Evolutionary conservation across 805 yeast genomes (phyloP).

Genomic region (Kuraishia piskuri): DNA sequence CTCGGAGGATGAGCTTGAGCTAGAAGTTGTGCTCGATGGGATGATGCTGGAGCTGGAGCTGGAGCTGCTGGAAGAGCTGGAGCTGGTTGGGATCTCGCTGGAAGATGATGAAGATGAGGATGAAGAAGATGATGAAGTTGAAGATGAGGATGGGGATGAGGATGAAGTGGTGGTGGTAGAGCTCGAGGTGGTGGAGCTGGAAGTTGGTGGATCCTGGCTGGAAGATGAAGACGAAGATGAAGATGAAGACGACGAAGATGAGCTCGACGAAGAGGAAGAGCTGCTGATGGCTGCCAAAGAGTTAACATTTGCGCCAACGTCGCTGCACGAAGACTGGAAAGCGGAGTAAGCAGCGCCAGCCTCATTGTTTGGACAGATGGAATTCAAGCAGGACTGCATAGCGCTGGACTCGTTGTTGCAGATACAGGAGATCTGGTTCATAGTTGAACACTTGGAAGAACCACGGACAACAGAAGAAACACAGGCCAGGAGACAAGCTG

Average conservation of each 20-base stretch:
- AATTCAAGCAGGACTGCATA: constrained; percentile 53
- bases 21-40: constrained; percentile 12
- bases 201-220: constrained; percentile 13
- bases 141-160: constrained; percentile 9
- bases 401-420: constrained; percentile 48
- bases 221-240: constrained; percentile 17
- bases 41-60: constrained; percentile 7
- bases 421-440: constrained; percentile 61
- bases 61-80: constrained; percentile 4
- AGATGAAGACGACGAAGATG: constrained; percentile 17
- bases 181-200: constrained; percentile 6
- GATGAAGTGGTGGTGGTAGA: constrained; percentile 10
- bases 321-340: constrained; percentile 46
- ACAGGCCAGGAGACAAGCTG: constrained; percentile 90
- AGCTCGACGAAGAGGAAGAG: constrained; percentile 13
- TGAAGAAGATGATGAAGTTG: constrained; percentile 9
- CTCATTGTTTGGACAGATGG: constrained; percentile 59
- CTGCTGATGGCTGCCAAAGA: constrained; percentile 17
- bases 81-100: constrained; percentile 5
- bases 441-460: constrained; percentile 43
- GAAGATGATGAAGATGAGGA: constrained; percentile 9
- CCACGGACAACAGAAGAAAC: constrained; percentile 57
- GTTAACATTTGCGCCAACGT: constrained; percentile 29
- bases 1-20: constrained; percentile 7
- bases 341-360: constrained; percentile 50